Evolutionary conservation across 805 yeast species (phyloP).

Genomic region (Candida taoyuanica): DNA sequence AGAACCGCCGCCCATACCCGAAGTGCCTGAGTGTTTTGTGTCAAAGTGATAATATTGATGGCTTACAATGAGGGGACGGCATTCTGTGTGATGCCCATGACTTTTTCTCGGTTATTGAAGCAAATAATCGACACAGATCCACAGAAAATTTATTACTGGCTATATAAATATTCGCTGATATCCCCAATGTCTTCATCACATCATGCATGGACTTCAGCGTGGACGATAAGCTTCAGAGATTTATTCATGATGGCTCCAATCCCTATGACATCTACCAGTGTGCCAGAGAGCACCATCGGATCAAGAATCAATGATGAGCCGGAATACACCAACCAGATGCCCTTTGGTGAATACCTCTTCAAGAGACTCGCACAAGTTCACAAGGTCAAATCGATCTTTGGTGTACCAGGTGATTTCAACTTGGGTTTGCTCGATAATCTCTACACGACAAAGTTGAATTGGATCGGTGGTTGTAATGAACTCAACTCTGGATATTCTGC

Average conservation of each 20-base stretch:
- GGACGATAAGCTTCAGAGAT: not conserved
- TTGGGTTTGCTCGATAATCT: slow-evolving; percentile 63
- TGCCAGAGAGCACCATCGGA: no score
- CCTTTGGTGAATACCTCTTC: slow-evolving; percentile 65
- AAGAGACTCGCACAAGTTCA: slow-evolving; percentile 46
- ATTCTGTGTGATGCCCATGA: not conserved
- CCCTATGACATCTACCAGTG: not conserved
- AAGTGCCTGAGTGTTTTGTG: slow-evolving; percentile 2
- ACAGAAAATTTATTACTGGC: no score
- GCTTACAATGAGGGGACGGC: not conserved
- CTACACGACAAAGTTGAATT: slow-evolving; percentile 49
- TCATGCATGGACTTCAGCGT: not conserved
- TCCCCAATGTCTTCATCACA: not conserved
- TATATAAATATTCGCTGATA: no score
- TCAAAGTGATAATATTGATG: not conserved
- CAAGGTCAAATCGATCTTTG: slow-evolving; percentile 60
- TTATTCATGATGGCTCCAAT: slow-evolving; percentile 13
- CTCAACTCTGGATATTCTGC: slow-evolving; percentile 86
- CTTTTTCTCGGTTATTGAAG: no score
- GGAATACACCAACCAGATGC: slow-evolving; percentile 23
- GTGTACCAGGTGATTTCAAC: slow-evolving; percentile 80
- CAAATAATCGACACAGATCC: no score
- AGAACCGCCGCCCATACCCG: slow-evolving; percentile 5
- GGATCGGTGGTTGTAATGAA: slow-evolving; percentile 88
- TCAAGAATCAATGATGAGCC: no score